Percentiles rank a stretch among this genome's conserved stretches.
phyloP scores from a whole-genome alignment of 2,329 filamentous ascomycete genomes.

The Cladosporium sp. region DNA sequence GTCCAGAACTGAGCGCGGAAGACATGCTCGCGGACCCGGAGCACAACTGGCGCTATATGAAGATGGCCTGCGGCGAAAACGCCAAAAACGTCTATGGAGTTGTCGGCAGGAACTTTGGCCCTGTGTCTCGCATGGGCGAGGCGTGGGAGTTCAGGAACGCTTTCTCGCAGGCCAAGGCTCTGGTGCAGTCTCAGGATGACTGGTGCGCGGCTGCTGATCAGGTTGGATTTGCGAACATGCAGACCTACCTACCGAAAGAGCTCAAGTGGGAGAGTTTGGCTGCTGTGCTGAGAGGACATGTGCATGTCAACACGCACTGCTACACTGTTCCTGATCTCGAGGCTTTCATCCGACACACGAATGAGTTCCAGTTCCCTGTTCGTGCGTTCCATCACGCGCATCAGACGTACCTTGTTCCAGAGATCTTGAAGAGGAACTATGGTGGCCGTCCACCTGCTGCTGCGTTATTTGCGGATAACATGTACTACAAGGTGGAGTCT shows the following conservation, averaged over 20 bases:
- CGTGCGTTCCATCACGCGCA: conserved; percentile 72
- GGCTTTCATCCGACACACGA: conserved; percentile 68
- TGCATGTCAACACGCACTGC: conserved; percentile 71
- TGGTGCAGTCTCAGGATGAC: conserved; percentile 65
- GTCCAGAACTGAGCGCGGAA: conserved; percentile 63
- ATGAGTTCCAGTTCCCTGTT: conserved; percentile 69
- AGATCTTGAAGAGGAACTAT: conserved; percentile 51
- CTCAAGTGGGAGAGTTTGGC: conserved; percentile 65
- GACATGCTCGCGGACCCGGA: conserved; percentile 69
- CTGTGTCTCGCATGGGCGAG: conserved; percentile 66
- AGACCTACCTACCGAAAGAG: conserved; percentile 62
- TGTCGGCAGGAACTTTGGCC: conserved; percentile 54
- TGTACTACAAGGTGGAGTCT: conserved; percentile 71
- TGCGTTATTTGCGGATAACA: conserved; percentile 71
- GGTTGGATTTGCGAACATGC: conserved; percentile 54
- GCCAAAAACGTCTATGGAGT: conserved; percentile 64
- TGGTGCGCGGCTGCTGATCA: conserved; percentile 64
- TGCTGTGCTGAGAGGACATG: conserved; percentile 66
- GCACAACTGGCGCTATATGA: conserved; percentile 69
- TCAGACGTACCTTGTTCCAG: conserved; percentile 66
- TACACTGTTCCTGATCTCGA: conserved; percentile 71
- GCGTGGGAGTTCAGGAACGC: conserved; percentile 70
- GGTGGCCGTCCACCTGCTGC: conserved; percentile 49
- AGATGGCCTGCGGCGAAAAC: conserved; percentile 64
- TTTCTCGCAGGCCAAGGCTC: conserved; percentile 62